Conservation (phyloP, 108 stramenopile genomes). For the Cyclotella sp. region DNA sequence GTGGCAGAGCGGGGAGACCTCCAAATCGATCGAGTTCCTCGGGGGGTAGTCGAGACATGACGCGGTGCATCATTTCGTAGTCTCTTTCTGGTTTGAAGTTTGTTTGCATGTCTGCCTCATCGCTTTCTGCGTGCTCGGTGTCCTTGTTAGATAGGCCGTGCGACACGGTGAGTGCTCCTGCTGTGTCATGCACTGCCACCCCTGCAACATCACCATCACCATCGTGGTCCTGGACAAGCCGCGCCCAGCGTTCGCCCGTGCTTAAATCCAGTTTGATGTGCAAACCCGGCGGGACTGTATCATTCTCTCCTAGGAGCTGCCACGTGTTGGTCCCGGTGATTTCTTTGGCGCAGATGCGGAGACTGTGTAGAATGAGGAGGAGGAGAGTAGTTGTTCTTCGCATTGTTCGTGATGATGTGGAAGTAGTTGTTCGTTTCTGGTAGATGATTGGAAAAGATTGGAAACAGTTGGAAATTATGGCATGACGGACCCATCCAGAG, state of each 20-base stretch:
- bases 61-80: constrained; percentile 87
- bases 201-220: constrained; percentile 13
- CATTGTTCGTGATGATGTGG: not conserved
- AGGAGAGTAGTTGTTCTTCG: not conserved
- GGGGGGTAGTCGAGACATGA: constrained; percentile 69
- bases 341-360: constrained; percentile 59
- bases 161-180: constrained; percentile 3
- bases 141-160: constrained; percentile 18
- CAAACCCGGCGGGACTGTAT: constrained; percentile 79
- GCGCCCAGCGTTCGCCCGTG: constrained; percentile 88
- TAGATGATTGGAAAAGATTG: too few relatives aligned
- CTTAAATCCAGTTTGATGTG: constrained; percentile 85
- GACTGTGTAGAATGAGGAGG: not conserved
- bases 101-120: not conserved
- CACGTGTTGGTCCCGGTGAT: constrained; percentile 75
- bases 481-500: too few relatives aligned
- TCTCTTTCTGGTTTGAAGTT: constrained; percentile 45
- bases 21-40: constrained; percentile 82
- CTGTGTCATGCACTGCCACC: not conserved
- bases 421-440: too few relatives aligned
- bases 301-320: constrained; percentile 72
- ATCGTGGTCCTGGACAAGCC: constrained; percentile 45
- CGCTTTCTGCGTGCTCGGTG: not conserved
- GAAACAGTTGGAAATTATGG: too few relatives aligned
- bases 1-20: constrained; percentile 63